Evolutionary conservation across 202 grass and related monocot genomes (phyloP).

Genomic region (Setaria italica): DNA sequence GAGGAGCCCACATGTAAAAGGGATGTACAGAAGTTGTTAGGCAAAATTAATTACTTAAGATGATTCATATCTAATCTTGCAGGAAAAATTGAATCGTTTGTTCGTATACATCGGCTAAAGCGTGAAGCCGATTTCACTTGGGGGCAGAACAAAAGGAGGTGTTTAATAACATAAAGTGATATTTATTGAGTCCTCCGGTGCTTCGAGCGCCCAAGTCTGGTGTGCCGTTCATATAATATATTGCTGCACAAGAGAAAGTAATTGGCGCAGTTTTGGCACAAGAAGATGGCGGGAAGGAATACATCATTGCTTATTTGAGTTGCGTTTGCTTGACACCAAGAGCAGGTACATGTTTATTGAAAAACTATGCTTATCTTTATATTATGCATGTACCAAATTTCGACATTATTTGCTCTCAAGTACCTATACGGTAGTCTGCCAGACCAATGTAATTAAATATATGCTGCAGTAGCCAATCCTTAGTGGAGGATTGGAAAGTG

Average conservation of each 20-base stretch:
- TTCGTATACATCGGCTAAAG: background rate
- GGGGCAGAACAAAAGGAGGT: background rate
- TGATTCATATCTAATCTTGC: background rate
- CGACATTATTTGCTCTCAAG: background rate
- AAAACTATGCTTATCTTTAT: background rate
- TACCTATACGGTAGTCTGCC: background rate
- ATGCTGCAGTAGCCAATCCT: background rate
- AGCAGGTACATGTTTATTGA: background rate
- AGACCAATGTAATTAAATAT: background rate
- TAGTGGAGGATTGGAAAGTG: background rate
- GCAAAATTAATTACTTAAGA: slow-evolving; percentile 7
- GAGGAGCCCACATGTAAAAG: background rate
- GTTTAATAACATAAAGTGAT: background rate
- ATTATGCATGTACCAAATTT: background rate
- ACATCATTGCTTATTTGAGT: background rate
- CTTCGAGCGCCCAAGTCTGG: background rate
- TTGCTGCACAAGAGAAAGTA: background rate
- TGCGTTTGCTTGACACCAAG: background rate
- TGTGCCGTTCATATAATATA: background rate
- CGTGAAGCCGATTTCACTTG: background rate
- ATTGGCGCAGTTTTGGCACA: background rate
- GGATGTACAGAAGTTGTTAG: background rate
- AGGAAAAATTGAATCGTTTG: background rate
- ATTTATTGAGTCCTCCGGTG: background rate
- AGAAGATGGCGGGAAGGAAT: background rate